Base-by-base conservation (phyloP, 2,329 filamentous ascomycete species). In the Fusarium sublunatum region DNA sequence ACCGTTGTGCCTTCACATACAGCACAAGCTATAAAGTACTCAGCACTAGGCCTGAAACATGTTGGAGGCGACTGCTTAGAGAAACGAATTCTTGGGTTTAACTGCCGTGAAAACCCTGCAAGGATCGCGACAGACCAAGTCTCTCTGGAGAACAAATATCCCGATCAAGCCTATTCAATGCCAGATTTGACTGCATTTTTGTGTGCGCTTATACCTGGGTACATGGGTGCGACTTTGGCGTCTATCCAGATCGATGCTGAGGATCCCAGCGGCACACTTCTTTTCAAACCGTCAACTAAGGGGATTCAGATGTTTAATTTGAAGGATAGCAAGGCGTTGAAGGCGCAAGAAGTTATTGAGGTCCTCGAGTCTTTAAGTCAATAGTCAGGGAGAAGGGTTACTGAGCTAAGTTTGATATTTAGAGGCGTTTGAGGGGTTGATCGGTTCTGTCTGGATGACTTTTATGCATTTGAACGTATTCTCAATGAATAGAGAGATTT, bases 1-100 rank as follows among this genome's bases (percentile, higher is more conserved):
- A 50, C 48, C 2, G 66, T 69, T 13, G 68, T 70, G 4, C 68
- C 68, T 24, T 70, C 68, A 12, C 65, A 70, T 28, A 65, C 65
- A 24, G 68, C 68, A 7, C 65, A 69, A 44, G 58, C 54, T 31
- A 61, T 69, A 31, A 65, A 67, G 15, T 70, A 70, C 46, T 59
- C 58, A 7, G 35, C 59, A 13, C 15, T 47, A 5, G 65, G 64
- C 4, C 44, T 70, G 13, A 49, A 53, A 19, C 26, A 53, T 6
- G 19, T 54, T 5, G 65, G 68, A 34, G 63, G 64, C 0, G 36
- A 52, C 12, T 56, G 48, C 7, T 29, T 70, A 25, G 68, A 63
- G 39, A 67, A 54, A 12, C 44, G 66, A 24, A 55, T 69, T 11
- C 42, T 70, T 1, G 68, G 68, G 13, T 70, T 70, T 45, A 70